phyloP scores from a whole-genome alignment of 495 filamentous ascomycete genomes.

The Aspergillus asperescens region DNA sequence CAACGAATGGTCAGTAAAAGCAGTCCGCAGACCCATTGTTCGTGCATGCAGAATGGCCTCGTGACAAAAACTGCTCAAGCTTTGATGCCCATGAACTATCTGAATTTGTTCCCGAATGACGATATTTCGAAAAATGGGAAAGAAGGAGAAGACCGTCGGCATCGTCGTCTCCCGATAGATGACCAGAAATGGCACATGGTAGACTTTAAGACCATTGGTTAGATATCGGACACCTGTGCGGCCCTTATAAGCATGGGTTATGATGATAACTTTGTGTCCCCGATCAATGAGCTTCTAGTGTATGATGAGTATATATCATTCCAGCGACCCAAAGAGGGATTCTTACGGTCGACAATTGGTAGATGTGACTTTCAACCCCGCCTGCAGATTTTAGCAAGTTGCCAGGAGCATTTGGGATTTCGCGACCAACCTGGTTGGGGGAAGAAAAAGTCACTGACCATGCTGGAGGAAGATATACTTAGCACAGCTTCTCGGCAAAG shows the following conservation, averaged over 20 bases:
- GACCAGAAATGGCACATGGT: conserved; percentile 91
- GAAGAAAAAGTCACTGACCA: conserved; percentile 99
- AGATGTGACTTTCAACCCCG: conserved; percentile 96
- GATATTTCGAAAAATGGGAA: conserved; percentile 94
- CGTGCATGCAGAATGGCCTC: conserved; percentile 93
- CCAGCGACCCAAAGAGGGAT: neutral
- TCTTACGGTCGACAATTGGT: conserved; percentile 76
- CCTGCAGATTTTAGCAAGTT: conserved; percentile 41
- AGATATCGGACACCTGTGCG: conserved; percentile 93
- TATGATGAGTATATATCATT: conserved; percentile 14
- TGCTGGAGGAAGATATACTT: conserved; percentile 43
- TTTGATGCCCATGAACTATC: conserved; percentile 95
- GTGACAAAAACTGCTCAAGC: conserved; percentile 84
- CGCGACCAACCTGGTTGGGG: conserved; percentile 69
- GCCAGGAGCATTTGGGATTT: too few relatives aligned
- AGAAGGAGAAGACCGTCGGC: conserved; percentile 97
- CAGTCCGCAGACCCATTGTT: conserved; percentile 92
- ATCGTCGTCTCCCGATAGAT: conserved; percentile 94
- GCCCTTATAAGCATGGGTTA: conserved; percentile 92
- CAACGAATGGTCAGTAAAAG: conserved; percentile 96
- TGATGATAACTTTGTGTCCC: conserved; percentile 95
- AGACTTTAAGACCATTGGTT: conserved; percentile 96
- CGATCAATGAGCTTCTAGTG: conserved; percentile 82
- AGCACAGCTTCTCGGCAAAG: conserved; percentile 1
- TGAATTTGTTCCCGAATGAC: conserved; percentile 88